Base-by-base conservation (phyloP, 208 protist genomes). In the Kentomonas sorsogonicus region DNA sequence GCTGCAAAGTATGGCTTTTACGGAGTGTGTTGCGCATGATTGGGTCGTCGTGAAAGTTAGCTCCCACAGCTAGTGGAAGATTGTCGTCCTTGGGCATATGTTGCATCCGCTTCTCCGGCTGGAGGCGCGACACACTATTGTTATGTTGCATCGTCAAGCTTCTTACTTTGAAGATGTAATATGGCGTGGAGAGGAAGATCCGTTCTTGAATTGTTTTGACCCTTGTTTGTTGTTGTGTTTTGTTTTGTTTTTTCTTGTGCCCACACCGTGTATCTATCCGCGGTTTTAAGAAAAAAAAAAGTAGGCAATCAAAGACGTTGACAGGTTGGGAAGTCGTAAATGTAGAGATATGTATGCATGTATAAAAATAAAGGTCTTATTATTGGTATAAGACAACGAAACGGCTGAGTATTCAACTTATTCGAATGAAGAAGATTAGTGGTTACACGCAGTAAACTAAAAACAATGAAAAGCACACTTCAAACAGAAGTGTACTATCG, bases 21-120 rank as follows among this genome's bases (percentile, higher is more conserved):
- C 86, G 71, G 16, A 80, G 59, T 3, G 82, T 87, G 38, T 75
- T 80, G 30, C 84, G 67, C 46, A 77, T 91, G 47, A 96, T 77
- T 1, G 90, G 90, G 60, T 96, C 90, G 43, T 96, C 90, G 44
- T 96, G 86, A 74, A 96, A 96, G 63, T 94, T 88, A 1, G 74
- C 78, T 3, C 90, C 90, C 23, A 93, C 74, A 3, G 76, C 61
- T 33, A 96, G 64, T 1, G 90, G 90, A 22, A 90, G 53, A 63
- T 89, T 91, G 30, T 92, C 79, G 44, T 67, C 74, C 15, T 60
- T 51, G 15, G 88, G 77, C 41, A 83, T 63, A 57, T 89, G 75
- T 11, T 65, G 60, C 52, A 80, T 92, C 13, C 25, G 45, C 48
- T 89, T 90, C 29, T 66, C 68, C 18, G 73, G 66, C 55, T 90